phyloP scores from a whole-genome alignment of 805 yeast species.

The Jamesozyma rosinii region DNA sequence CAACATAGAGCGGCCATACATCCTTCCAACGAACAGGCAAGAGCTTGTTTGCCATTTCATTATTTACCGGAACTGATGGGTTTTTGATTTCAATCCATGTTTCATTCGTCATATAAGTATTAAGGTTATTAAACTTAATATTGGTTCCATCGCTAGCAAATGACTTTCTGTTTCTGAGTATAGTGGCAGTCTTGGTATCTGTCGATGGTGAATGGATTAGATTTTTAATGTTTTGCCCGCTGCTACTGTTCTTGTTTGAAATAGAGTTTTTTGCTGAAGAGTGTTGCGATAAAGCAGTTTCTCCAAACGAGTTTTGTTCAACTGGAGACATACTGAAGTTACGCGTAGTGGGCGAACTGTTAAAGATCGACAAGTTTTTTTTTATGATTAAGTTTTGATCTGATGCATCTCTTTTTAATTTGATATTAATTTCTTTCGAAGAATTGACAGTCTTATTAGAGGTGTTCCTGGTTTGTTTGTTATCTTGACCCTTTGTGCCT shows the following conservation, averaged over 20 bases:
- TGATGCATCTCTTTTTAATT: background rate
- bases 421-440: background rate
- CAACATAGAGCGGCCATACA: slow-evolving; percentile 69
- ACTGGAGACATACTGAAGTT: background rate
- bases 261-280: background rate
- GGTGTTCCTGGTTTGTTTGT: background rate
- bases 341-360: background rate
- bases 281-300: background rate
- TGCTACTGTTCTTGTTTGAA: background rate
- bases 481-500: background rate
- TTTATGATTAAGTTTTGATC: slow-evolving; percentile 6
- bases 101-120: slow-evolving; percentile 11
- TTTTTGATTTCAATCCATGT: slow-evolving; percentile 59
- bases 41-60: slow-evolving; percentile 45
- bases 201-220: background rate
- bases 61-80: slow-evolving; percentile 61
- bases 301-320: slow-evolving; percentile 7
- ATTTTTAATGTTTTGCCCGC: background rate
- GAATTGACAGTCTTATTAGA: too few relatives aligned
- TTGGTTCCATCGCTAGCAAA: slow-evolving; percentile 4
- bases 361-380: slow-evolving; percentile 8
- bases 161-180: background rate
- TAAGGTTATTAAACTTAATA: slow-evolving; percentile 2
- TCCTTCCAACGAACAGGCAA: slow-evolving; percentile 86
- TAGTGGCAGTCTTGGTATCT: background rate